Evolutionary conservation across 129 eudicot species (phyloP).

Genomic region (Chrysanthemum lavandulifolium): DNA sequence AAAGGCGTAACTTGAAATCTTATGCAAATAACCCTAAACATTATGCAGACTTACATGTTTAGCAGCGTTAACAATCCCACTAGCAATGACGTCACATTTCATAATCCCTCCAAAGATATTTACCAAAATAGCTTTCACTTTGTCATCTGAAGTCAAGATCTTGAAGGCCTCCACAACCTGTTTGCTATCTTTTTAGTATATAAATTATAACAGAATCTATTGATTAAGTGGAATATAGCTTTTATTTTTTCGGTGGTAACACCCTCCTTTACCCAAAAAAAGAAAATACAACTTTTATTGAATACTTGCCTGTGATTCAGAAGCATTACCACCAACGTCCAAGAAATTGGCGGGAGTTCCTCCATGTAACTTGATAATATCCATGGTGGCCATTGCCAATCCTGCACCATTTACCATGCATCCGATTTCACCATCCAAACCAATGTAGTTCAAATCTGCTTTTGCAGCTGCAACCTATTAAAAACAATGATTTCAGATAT

Average conservation of each 20-base stretch:
- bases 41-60: slow-evolving; percentile 52
- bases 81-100: slow-evolving; percentile 97
- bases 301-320: slow-evolving; percentile 70
- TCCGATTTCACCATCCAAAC: slow-evolving; percentile 97
- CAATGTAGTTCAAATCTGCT: slow-evolving; percentile 91
- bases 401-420: slow-evolving; percentile 99
- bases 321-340: slow-evolving; percentile 98
- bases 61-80: slow-evolving; percentile 98
- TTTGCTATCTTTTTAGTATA: not conserved
- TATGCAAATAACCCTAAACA: too few species aligned
- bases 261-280: not conserved
- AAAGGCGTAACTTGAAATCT: too few species aligned
- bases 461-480: slow-evolving; percentile 92
- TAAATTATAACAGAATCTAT: not conserved
- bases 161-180: slow-evolving; percentile 99
- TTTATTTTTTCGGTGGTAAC: not conserved
- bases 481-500: not conserved
- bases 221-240: slow-evolving; percentile 6
- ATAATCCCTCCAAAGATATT: slow-evolving; percentile 97
- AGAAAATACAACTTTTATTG: not conserved
- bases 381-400: slow-evolving; percentile 99
- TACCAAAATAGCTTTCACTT: slow-evolving; percentile 93
- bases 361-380: slow-evolving; percentile 92
- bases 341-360: slow-evolving; percentile 99
- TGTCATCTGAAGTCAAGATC: slow-evolving; percentile 94